Percentiles rank a stretch among this genome's conserved stretches.
Evolutionary conservation across 83 land plant genomes (phyloP).

Genomic region (Picea engelmannii): DNA sequence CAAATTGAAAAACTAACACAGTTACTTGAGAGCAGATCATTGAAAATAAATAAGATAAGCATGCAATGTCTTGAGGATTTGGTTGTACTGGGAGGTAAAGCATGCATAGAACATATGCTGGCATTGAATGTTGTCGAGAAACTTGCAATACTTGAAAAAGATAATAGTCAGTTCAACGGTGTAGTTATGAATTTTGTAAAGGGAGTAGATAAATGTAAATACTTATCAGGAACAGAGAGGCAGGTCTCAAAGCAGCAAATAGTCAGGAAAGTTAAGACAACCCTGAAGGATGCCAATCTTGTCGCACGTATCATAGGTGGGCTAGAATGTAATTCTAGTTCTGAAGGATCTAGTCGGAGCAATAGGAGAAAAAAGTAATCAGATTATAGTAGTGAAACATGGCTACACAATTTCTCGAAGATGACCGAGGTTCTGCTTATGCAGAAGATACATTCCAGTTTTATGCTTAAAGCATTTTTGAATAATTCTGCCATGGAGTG

Average conservation of each 20-base stretch:
- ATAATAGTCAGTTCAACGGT: constrained; percentile 15
- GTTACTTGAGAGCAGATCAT: constrained; percentile 25
- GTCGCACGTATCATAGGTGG: constrained; percentile 2
- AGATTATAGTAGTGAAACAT: neutral
- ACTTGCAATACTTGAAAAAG: constrained; percentile 25
- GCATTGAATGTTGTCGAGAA: no score
- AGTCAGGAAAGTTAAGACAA: constrained; percentile 8
- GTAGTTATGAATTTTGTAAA: constrained; percentile 21
- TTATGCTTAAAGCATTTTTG: neutral
- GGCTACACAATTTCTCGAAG: neutral
- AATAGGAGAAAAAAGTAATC: constrained; percentile 12
- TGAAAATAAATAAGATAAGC: constrained; percentile 24
- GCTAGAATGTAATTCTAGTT: neutral
- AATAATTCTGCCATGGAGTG: neutral
- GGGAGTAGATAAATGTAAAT: constrained; percentile 33
- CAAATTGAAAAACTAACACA: constrained; percentile 21
- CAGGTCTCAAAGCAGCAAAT: constrained; percentile 37
- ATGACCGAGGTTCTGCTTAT: neutral
- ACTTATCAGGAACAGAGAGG: constrained; percentile 32
- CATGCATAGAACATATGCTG: no score
- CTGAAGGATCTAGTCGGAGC: constrained; percentile 1
- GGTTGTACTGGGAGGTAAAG: no score
- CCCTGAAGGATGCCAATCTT: constrained; percentile 9
- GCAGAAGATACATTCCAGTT: neutral
- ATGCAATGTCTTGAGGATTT: constrained; percentile 33